Evolutionary conservation across 495 filamentous ascomycete species (phyloP).

Genomic region (Ramalina intermedia): DNA sequence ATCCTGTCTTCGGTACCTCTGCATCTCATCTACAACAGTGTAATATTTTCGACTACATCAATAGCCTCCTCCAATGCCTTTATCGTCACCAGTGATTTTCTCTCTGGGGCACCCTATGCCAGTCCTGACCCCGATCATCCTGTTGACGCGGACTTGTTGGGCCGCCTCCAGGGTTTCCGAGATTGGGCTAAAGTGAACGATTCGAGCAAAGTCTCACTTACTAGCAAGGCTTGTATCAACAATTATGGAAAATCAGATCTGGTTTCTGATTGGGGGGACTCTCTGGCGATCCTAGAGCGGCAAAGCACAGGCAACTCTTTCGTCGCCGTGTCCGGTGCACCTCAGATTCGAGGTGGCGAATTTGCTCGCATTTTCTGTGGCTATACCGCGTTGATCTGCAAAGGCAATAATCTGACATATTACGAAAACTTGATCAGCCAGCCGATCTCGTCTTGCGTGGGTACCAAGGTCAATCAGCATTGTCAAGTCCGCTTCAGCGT

Average conservation of each 20-base stretch:
- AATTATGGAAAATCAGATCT: slow-evolving; percentile 18
- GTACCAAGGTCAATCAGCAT: slow-evolving; percentile 14
- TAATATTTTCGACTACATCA: not conserved
- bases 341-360: not conserved
- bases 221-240: slow-evolving; percentile 20
- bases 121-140: not conserved
- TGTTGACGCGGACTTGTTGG: not conserved
- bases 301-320: not conserved
- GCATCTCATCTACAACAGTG: slow-evolving; percentile 10
- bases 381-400: not conserved
- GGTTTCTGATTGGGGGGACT: slow-evolving; percentile 14
- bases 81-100: not conserved
- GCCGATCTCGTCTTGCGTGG: slow-evolving; percentile 28
- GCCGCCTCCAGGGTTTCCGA: not conserved
- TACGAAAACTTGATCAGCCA: not conserved
- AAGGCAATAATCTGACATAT: not conserved
- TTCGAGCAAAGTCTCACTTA: slow-evolving; percentile 13
- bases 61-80: not conserved
- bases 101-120: not conserved
- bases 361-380: not conserved
- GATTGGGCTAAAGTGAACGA: not conserved
- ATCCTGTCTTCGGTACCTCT: slow-evolving; percentile 11
- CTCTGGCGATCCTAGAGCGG: slow-evolving; percentile 9
- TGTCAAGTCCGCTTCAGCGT: slow-evolving; percentile 32
- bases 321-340: not conserved